phyloP scores from a whole-genome alignment of 2,329 filamentous ascomycete genomes.

The Microascus cirrosus region DNA sequence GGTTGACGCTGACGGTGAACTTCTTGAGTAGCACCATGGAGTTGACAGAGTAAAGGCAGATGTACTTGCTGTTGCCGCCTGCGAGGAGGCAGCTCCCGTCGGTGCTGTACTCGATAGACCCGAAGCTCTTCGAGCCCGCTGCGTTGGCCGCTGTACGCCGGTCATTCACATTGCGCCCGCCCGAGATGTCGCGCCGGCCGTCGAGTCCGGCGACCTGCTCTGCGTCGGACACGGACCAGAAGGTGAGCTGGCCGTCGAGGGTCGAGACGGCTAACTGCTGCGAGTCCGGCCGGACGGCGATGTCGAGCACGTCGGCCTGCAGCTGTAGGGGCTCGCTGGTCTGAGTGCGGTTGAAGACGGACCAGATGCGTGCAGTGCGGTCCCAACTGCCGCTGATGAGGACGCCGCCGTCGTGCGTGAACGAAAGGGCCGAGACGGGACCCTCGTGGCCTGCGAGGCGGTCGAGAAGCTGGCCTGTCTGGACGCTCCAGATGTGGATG shows the following conservation, averaged over 20 bases:
- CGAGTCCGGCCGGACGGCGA: conserved; percentile 83
- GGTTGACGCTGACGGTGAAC: conserved; percentile 88
- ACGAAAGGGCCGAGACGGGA: conserved; percentile 78
- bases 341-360: conserved; percentile 85
- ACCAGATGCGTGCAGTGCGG: conserved; percentile 90
- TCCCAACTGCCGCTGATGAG: conserved; percentile 95
- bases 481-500: conserved; percentile 96
- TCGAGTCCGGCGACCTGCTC: conserved; percentile 80
- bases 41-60: conserved; percentile 90
- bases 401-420: conserved; percentile 74
- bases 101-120: conserved; percentile 77
- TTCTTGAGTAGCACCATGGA: conserved; percentile 90
- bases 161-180: conserved; percentile 79
- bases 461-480: conserved; percentile 91
- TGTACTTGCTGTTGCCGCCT: conserved; percentile 95
- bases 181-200: conserved; percentile 83
- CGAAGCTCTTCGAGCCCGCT: conserved; percentile 82
- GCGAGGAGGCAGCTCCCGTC: conserved; percentile 87
- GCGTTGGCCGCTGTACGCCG: conserved; percentile 85
- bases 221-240: conserved; percentile 86
- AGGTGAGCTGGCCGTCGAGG: conserved; percentile 84
- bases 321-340: conserved; percentile 90
- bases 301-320: conserved; percentile 78
- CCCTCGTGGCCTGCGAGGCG: conserved; percentile 87
- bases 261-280: conserved; percentile 86